Evolutionary conservation across 192 early-diverging fungal genomes (phyloP), one percentile per base, ranked within the genome.

Genomic region (Coemansia sp.): DNA sequence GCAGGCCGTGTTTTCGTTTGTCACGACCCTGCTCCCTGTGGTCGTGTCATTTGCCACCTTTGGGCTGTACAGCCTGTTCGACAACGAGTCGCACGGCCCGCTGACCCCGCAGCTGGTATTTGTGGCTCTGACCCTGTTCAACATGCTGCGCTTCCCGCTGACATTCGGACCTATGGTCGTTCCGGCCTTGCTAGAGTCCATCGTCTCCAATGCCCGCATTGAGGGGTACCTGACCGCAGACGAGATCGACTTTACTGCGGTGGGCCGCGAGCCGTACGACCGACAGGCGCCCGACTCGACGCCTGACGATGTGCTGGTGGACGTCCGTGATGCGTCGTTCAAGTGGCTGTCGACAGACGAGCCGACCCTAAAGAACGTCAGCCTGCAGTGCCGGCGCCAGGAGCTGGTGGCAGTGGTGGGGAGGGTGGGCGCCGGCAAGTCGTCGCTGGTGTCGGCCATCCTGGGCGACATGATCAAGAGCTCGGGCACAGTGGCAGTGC

Each of bases 381-480:
- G 44, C 21, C 37, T 74, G 9, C 40, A 62, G 38, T 74, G 70
- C 51, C 33, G 32, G 7, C 51, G 73, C 25, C 78, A 78, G n/a
- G 49, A 61, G 46, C 68, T 86, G 19, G 75, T 81, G 0, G 78
- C 78, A 1, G 68, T 87, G 16, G 63, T 82, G 40, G 83, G 85
- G 18, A 52, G 62, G 5, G 84, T 85, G 8, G 85, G 85, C 7
- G 56, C 63, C 1, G 85, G 85, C 51, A 87, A 87, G 60, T 80
- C 80, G 21, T 78, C 77, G 16, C 46, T 87, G 14, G 49, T 81
- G 2, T 74, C 74, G 27, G 85, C 85, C 1, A 65, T 87, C 9
- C 45, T 84, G 14, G 82, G 83, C 33, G 76, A 81, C 12, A 77
- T 79, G 79, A 35, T 62, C 35, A 67, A 62, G 36, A 48, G 45